Base-by-base conservation (phyloP, 2,329 filamentous ascomycete genomes). In the Trichoderma semiorbis region DNA sequence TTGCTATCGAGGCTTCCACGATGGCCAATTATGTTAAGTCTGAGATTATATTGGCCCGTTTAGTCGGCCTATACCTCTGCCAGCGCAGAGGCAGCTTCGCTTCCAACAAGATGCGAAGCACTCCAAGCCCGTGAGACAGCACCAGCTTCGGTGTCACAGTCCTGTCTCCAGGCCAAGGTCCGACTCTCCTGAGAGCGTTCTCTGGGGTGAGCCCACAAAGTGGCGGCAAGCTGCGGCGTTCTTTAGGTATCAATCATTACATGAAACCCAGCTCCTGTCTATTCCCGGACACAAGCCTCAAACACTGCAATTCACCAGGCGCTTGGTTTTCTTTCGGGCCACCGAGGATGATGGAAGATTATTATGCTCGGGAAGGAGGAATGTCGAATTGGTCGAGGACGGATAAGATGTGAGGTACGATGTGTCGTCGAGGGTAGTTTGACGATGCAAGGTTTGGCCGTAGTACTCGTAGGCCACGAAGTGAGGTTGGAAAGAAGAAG, bases 141-240 rank as follows among this genome's bases (percentile, higher is more conserved):
- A 68, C 76, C 76, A 82, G 80, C 76, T 82, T 84, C 83, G 80
- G 79, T 80, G 78, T 78, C 79, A 81, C 78, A 80, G 76, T 74
- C 75, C 75, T 76, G 70, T 78, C 72, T 68, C 76, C 74, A 74
- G 78, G 77, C 76, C 72, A 75, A 74, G 78, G 77, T 76, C 72
- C 75, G 75, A 76, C 76, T 77, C 73, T 74, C 73, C 74, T 74
- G 75, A 73, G 74, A 72, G 72, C 68, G 70, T 66, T 75, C 71
- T 75, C 70, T 77, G 73, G 76, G 75, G 74, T 74, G 74, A 74
- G 73, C 74, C 75, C 75, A 77, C 74, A 70, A 77, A 74, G 69
- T 73, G 73, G 75, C 73, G 76, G 75, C 74, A 81, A 78, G 78
- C 78, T 80, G 79, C 76, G 81, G 81, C 75, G 66, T 61, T 64